Percentiles rank a stretch among this genome's conserved stretches.
Conservation (phyloP, 2,329 filamentous ascomycete species). For the Gnomoniopsis smithogilvyi region DNA sequence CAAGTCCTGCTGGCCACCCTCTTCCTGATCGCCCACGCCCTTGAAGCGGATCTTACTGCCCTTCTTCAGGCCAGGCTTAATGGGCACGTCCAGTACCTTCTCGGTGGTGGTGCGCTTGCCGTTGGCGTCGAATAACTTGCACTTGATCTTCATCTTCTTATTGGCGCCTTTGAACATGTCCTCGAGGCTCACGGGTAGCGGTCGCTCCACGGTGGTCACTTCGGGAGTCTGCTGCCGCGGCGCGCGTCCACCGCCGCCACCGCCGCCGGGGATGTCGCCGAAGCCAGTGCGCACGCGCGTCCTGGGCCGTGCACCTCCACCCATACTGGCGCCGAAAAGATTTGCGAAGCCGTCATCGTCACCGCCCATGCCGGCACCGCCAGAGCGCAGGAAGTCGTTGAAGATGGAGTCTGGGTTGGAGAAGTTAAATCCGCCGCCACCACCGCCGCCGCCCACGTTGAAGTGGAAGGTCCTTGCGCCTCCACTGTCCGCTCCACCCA, state of each 20-base stretch:
- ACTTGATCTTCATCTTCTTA: constrained; percentile 98
- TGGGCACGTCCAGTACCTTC: constrained; percentile 87
- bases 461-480: constrained; percentile 62
- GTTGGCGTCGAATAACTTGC: constrained; percentile 85
- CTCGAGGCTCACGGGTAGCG: constrained; percentile 77
- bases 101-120: constrained; percentile 86
- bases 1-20: constrained; percentile 91
- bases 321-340: constrained; percentile 51
- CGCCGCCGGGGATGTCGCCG: constrained; percentile 26
- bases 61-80: constrained; percentile 93
- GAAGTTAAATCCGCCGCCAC: constrained; percentile 73
- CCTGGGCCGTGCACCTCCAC: constrained; percentile 35
- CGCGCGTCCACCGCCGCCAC: constrained; percentile 20
- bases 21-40: constrained; percentile 95
- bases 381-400: constrained; percentile 70
- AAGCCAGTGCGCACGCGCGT: constrained; percentile 41
- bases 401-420: constrained; percentile 83
- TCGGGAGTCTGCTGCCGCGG: constrained; percentile 67
- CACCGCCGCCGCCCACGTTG: constrained; percentile 49
- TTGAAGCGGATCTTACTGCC: constrained; percentile 98
- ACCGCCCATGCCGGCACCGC: constrained; percentile 37
- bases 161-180: constrained; percentile 83
- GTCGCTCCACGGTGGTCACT: constrained; percentile 85
- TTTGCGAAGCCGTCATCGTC: constrained; percentile 49
- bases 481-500: constrained; percentile 42